Evolutionary conservation across 371 early-diverging fungal genomes (phyloP).

Genomic region (Mucor indicus): DNA sequence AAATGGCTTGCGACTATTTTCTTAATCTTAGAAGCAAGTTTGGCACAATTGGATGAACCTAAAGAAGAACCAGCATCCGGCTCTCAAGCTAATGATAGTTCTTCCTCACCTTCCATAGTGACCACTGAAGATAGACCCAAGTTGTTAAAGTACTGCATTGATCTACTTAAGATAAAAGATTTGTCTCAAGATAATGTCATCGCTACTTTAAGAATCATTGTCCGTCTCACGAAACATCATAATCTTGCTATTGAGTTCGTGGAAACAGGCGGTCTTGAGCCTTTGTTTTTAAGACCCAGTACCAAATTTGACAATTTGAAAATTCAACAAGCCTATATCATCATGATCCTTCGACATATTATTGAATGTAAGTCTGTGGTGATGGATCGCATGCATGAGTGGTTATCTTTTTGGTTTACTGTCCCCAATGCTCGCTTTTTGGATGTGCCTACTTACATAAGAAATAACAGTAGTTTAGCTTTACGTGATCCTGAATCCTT

Average conservation of each 20-base stretch:
- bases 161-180: constrained; percentile 34
- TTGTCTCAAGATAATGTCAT: constrained; percentile 45
- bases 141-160: constrained; percentile 27
- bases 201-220: constrained; percentile 67
- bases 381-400: constrained; percentile 60
- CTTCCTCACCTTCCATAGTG: constrained; percentile 3
- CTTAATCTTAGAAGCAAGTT: constrained; percentile 53
- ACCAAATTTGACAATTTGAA: constrained; percentile 45
- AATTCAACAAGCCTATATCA: constrained; percentile 60
- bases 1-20: constrained; percentile 60
- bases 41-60: constrained; percentile 60
- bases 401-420: constrained; percentile 53
- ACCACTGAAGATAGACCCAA: constrained; percentile 2
- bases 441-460: constrained; percentile 4
- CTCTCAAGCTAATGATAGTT: not conserved
- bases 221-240: constrained; percentile 69
- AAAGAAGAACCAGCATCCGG: not conserved
- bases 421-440: not conserved
- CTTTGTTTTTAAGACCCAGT: constrained; percentile 45
- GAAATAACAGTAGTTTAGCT: constrained; percentile 3
- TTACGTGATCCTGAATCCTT: constrained; percentile 13
- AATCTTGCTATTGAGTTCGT: constrained; percentile 59
- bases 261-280: constrained; percentile 50
- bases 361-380: constrained; percentile 68
- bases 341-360: constrained; percentile 80